Evolutionary conservation across 2,329 filamentous ascomycete species (phyloP), one percentile per base, ranked within the genome.

Genomic region (Ascochyta pisi): DNA sequence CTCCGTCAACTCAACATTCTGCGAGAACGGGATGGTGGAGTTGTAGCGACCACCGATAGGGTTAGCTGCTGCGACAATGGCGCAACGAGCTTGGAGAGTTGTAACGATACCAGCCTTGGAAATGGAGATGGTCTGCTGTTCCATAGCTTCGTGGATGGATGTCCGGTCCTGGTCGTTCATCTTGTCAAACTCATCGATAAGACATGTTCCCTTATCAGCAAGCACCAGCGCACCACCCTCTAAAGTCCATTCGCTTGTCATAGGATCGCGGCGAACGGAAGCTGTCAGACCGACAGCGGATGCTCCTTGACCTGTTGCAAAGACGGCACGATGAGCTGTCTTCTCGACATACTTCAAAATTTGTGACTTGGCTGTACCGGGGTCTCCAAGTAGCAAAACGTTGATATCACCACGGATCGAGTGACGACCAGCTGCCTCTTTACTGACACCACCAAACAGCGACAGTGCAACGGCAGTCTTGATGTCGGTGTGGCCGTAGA

Each of bases 101-200:
- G 95, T 99, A 39, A 99, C 95, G 58, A 99, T 99, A 77, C 95
- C 95, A 0, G 95, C 95, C 76, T 99, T 99, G 62, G 92, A 96
- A 71, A 99, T 99, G 58, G 94, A 98, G 65, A 99, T 99, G 1
- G 95, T 99, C 79, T 99, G 95, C 78, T 99, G 95, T 77, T 99
- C 95, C 95, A 99, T 99, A 57, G 95, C 95, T 82, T 99, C 95
- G 84, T 99, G 95, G 66, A 99, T 99, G 7, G 92, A 96, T 1
- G 95, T 98, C 63, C 95, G 87, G 76, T 99, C 95, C 73, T 98
- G 92, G 74, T 99, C 95, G 75, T 98, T 98, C 95, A 99, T 99
- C 83, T 99, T 99, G 84, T 99, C 95, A 69, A 99, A 99, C 78
- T 99, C 95, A 69, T 99, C 95, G 61, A 99, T 99, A 27, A 99